These are phyloP conservation scores for Debaryomyces castellii DNA, from an alignment of 805 yeast species.

Conservation along the genomic window DNA sequence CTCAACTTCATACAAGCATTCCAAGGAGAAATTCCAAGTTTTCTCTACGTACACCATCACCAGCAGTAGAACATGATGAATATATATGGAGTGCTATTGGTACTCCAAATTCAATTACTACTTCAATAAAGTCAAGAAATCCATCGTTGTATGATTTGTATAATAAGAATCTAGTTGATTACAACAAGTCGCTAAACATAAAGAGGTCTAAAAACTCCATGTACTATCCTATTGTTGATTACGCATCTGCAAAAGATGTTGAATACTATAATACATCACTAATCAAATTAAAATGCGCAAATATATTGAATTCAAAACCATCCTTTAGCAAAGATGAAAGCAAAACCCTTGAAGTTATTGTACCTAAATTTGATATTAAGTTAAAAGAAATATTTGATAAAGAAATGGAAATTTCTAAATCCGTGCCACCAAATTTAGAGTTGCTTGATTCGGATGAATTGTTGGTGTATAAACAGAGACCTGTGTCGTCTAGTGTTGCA, in stretches of 20 bases:
- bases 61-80: conserved; percentile 35
- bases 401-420: neutral
- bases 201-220: conserved; percentile 23
- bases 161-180: conserved; percentile 9
- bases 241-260: conserved; percentile 13
- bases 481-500: conserved; percentile 35
- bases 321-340: neutral
- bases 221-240: conserved; percentile 18
- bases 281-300: conserved; percentile 20
- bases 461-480: conserved; percentile 14
- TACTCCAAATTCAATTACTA: neutral
- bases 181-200: conserved; percentile 9
- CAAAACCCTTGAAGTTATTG: conserved; percentile 6
- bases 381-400: neutral
- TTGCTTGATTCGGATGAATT: neutral
- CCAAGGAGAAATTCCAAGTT: conserved; percentile 26
- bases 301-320: conserved; percentile 20
- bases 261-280: conserved; percentile 16
- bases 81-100: conserved; percentile 16
- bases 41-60: conserved; percentile 35
- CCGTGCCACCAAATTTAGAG: neutral
- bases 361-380: neutral
- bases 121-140: conserved; percentile 27
- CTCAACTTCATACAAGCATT: conserved; percentile 14
- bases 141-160: conserved; percentile 35